Evolutionary conservation across 1,139 yeast genomes (phyloP).

Genomic region (Sugiyamaella sp.): DNA sequence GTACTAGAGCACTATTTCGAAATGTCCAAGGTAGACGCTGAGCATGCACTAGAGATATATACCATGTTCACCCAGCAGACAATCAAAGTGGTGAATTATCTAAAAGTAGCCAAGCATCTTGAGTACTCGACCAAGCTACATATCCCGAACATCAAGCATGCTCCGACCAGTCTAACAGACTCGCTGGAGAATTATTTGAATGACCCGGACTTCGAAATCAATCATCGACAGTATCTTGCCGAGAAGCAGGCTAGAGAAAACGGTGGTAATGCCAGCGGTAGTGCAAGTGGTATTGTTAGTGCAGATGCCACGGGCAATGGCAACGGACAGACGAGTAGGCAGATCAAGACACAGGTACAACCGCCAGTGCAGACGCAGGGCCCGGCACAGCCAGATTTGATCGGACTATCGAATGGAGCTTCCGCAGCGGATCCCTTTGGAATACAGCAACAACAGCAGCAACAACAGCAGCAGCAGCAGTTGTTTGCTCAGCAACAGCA

Average conservation of each 20-base stretch:
- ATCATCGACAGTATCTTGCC: slow-evolving; percentile 73
- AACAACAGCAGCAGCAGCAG: not conserved
- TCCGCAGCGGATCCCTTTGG: slow-evolving; percentile 12
- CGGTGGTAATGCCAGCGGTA: slow-evolving; percentile 7
- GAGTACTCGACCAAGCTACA: slow-evolving; percentile 85
- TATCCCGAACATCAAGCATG: slow-evolving; percentile 95
- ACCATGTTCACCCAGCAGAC: slow-evolving; percentile 86
- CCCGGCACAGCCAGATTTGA: slow-evolving; percentile 21
- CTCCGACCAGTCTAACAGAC: slow-evolving; percentile 89
- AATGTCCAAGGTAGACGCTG: slow-evolving; percentile 83
- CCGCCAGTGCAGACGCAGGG: slow-evolving; percentile 18
- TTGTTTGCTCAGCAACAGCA: not conserved
- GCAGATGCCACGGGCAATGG: slow-evolving; percentile 1
- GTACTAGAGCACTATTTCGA: slow-evolving; percentile 93
- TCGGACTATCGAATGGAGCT: slow-evolving; percentile 9
- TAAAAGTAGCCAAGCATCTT: slow-evolving; percentile 85
- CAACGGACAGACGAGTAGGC: not conserved
- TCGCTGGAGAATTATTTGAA: slow-evolving; percentile 86
- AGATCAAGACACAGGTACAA: not conserved
- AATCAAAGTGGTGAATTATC: slow-evolving; percentile 80
- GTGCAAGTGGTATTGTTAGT: slow-evolving; percentile 2
- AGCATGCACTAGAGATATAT: slow-evolving; percentile 80
- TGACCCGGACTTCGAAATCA: slow-evolving; percentile 81
- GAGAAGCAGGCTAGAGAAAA: slow-evolving; percentile 53
- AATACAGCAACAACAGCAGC: slow-evolving; percentile 25